phyloP scores from a whole-genome alignment of 2,329 filamentous ascomycete genomes.

The Sphaerostilbella broomeana region DNA sequence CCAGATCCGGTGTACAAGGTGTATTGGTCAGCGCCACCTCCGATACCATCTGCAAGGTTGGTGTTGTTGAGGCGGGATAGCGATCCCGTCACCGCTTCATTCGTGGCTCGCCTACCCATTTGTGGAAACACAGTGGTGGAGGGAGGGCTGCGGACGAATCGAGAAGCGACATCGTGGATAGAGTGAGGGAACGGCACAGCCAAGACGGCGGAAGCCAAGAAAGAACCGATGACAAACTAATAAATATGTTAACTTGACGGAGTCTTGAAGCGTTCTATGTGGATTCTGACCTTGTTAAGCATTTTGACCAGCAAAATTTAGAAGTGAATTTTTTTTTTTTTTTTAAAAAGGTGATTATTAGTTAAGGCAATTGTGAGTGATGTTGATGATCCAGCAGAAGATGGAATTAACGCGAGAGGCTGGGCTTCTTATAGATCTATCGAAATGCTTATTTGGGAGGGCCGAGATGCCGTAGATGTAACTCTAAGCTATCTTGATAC shows the following conservation, averaged over 20 bases:
- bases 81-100: conserved; percentile 5
- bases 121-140: conserved; percentile 4
- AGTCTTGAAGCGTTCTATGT: neutral
- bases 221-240: conserved; percentile 6
- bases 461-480: too few relatives aligned
- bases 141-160: neutral
- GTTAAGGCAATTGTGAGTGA: too few relatives aligned
- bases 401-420: too few relatives aligned
- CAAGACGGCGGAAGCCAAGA: conserved; percentile 3
- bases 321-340: too few relatives aligned
- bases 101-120: neutral
- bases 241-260: neutral
- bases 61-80: conserved; percentile 10
- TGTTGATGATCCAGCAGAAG: too few relatives aligned
- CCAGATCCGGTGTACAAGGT: conserved; percentile 16
- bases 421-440: too few relatives aligned
- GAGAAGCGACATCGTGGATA: conserved; percentile 1
- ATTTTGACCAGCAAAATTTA: too few relatives aligned
- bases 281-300: conserved; percentile 7
- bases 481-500: too few relatives aligned
- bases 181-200: conserved; percentile 7
- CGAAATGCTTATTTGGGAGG: too few relatives aligned
- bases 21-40: conserved; percentile 23
- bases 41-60: conserved; percentile 13
- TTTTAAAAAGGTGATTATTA: too few relatives aligned